A percentile compares a stretch with the other conserved stretches of the same genome.
Evolutionary conservation across 768 basidiomycete species (phyloP).

Genomic region (Tephrocybe sp.): DNA sequence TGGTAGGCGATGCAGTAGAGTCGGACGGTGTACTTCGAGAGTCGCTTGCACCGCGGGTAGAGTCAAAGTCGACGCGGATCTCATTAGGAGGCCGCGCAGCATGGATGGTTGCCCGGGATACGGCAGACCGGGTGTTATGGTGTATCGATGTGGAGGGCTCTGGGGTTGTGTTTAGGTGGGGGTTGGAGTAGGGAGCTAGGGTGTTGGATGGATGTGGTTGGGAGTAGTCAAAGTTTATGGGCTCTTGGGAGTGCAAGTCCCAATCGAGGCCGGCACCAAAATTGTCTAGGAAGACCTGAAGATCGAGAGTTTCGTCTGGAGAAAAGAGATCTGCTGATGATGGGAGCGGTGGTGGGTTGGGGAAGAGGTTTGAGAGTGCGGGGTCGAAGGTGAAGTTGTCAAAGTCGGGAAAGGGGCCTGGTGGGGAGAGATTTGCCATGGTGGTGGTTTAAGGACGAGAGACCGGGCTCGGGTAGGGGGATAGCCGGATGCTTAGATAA

Average conservation of each 20-base stretch:
- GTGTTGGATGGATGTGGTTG: constrained; percentile 4
- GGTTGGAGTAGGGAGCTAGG: constrained; percentile 44
- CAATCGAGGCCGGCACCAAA: constrained; percentile 53
- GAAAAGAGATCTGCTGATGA: constrained; percentile 79
- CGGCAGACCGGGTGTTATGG: constrained; percentile 24
- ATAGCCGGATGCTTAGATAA: constrained; percentile 10
- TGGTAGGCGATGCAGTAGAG: neutral
- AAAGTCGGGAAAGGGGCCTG: constrained; percentile 64
- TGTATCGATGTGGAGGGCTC: constrained; percentile 39
- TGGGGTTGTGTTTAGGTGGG: constrained; percentile 42
- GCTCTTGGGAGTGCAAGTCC: constrained; percentile 52
- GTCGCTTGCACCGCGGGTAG: too few relatives aligned
- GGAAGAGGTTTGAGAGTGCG: constrained; percentile 54
- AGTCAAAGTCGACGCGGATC: too few relatives aligned
- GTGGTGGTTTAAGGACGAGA: constrained; percentile 9
- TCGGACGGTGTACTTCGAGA: too few relatives aligned
- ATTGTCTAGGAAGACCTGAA: constrained; percentile 81
- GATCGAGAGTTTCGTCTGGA: constrained; percentile 70
- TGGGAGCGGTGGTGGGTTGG: constrained; percentile 59
- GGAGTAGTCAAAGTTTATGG: constrained; percentile 24
- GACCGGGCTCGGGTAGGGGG: constrained; percentile 14
- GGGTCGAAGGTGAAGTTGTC: constrained; percentile 67
- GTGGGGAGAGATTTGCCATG: constrained; percentile 36
- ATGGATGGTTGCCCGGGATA: constrained; percentile 24
- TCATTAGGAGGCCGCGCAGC: too few relatives aligned